A percentile compares a stretch with the other conserved stretches of the same genome.
Conservation (phyloP, 2,329 filamentous ascomycete species). For the Fusarium graminum region DNA sequence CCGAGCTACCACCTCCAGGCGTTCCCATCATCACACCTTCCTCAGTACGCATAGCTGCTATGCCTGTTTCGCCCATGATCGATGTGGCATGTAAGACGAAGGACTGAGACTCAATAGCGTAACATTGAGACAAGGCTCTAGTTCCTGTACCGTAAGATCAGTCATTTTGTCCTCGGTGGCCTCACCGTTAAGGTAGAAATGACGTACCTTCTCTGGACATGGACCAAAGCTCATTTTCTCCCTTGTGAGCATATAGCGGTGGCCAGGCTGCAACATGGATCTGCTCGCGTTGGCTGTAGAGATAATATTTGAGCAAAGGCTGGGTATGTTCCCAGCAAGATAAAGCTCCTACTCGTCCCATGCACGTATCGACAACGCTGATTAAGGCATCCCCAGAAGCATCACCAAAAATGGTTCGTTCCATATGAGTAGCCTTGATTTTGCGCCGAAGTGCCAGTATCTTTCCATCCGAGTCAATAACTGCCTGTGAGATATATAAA, state of each 20-base stretch:
- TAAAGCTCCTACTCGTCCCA: conserved; percentile 54
- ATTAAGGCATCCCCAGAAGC: conserved; percentile 10
- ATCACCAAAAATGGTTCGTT: conserved; percentile 64
- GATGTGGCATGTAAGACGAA: conserved; percentile 1
- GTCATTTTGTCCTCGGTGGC: rapidly evolving
- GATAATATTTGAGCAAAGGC: conserved; percentile 20
- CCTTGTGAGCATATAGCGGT: background rate
- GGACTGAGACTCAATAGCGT: conserved; percentile 3
- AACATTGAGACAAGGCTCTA: background rate
- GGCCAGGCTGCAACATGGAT: conserved; percentile 28
- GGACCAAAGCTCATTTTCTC: conserved; percentile 35
- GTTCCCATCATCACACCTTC: background rate
- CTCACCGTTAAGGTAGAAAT: no score
- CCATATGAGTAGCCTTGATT: conserved; percentile 66
- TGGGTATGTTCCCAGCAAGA: conserved; percentile 56
- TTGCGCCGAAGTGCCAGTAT: conserved; percentile 59
- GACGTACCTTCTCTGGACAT: conserved; percentile 48
- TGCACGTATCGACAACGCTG: background rate
- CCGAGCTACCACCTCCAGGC: conserved; percentile 1
- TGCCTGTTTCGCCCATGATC: background rate
- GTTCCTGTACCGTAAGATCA: background rate
- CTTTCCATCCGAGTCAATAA: conserved; percentile 58
- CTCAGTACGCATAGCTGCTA: background rate
- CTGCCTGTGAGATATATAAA: conserved; percentile 60
- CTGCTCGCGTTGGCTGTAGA: conserved; percentile 13